These are phyloP conservation scores for Avena eriantha DNA, from an alignment of 176 grass and related monocot genomes.

Conservation along the genomic window DNA sequence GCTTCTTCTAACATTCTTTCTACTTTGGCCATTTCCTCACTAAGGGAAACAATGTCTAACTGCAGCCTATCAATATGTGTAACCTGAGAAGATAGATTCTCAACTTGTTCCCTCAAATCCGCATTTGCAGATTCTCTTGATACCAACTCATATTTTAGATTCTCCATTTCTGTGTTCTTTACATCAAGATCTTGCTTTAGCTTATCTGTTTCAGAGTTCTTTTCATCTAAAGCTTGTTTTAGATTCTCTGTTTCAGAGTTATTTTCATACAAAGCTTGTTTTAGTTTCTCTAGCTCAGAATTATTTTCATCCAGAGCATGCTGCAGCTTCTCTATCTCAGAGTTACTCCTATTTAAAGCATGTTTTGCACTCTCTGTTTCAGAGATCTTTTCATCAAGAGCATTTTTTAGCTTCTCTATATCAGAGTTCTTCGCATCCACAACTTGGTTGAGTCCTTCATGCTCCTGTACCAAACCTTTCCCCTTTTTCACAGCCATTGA, in stretches of 20 bases:
- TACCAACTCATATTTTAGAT: constrained; percentile 56
- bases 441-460: constrained; percentile 79
- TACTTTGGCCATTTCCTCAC: constrained; percentile 55
- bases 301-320: constrained; percentile 36
- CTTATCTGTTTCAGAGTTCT: constrained; percentile 38
- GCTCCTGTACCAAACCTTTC: constrained; percentile 93
- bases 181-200: constrained; percentile 42
- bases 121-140: constrained; percentile 63
- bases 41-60: constrained; percentile 57
- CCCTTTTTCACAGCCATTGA: constrained; percentile 99
- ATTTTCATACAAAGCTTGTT: constrained; percentile 45
- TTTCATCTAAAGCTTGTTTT: constrained; percentile 46
- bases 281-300: constrained; percentile 52
- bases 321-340: constrained; percentile 54
- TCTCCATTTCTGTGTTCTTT: constrained; percentile 44
- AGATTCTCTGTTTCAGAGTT: constrained; percentile 61
- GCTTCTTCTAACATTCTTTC: constrained; percentile 66
- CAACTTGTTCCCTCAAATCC: constrained; percentile 65
- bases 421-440: constrained; percentile 44
- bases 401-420: constrained; percentile 45
- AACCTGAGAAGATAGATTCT: constrained; percentile 58
- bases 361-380: constrained; percentile 48
- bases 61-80: constrained; percentile 58
- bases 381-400: constrained; percentile 36
- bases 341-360: constrained; percentile 35